phyloP scores from a whole-genome alignment of 306 rosid species.

The Biancaea sappan region DNA sequence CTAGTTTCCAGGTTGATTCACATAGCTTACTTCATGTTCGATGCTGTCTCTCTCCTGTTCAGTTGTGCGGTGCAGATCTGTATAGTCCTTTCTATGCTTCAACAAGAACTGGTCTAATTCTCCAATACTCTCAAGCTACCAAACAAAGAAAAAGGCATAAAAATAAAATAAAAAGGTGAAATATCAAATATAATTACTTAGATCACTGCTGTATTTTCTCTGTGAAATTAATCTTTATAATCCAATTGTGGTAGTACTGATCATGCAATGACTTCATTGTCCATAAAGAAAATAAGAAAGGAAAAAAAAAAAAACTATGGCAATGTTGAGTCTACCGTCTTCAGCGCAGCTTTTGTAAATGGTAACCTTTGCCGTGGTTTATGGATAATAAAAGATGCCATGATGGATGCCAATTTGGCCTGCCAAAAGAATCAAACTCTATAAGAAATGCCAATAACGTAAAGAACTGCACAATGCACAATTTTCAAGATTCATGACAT shows the following conservation, averaged over 20 bases:
- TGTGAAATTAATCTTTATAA: background rate
- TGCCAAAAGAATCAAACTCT: conserved; percentile 39
- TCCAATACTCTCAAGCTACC: conserved; percentile 81
- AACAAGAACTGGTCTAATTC: conserved; percentile 77
- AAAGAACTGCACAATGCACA: background rate
- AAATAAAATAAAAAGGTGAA: conserved; percentile 15
- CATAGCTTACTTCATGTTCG: conserved; percentile 84
- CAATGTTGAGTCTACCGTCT: conserved; percentile 60
- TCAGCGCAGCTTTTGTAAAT: conserved; percentile 76
- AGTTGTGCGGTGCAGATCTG: conserved; percentile 89
- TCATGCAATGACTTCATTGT: background rate
- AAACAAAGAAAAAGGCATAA: conserved; percentile 26
- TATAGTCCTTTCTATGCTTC: conserved; percentile 91
- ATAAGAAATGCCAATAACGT: background rate
- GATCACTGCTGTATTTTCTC: background rate
- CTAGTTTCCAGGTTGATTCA: conserved; percentile 18
- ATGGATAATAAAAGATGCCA: conserved; percentile 90
- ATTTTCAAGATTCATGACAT: background rate
- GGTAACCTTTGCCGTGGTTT: conserved; percentile 75
- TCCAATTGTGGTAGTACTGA: background rate
- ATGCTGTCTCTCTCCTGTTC: conserved; percentile 96
- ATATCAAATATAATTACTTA: conserved; percentile 13
- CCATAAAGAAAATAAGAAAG: background rate
- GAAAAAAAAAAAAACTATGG: background rate
- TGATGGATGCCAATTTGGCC: conserved; percentile 82